Evolutionary conservation across 352 stramenopile genomes (phyloP).

Genomic region (Chrysophaeum taylorii): DNA sequence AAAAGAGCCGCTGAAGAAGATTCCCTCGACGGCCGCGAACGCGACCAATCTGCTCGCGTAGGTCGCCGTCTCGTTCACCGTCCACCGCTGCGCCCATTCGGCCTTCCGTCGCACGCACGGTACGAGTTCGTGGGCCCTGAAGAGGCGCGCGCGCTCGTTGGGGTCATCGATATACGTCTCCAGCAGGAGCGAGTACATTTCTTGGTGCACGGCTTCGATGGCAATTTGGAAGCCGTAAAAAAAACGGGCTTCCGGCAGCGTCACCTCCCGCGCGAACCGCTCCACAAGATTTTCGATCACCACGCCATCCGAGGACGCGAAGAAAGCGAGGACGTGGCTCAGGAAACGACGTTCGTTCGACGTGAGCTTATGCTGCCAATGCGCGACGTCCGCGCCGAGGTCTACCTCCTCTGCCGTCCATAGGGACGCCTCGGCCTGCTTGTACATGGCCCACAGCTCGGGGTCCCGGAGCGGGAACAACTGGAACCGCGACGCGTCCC

Average conservation of each 20-base stretch:
- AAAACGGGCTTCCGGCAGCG: conserved; percentile 49
- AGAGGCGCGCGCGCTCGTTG: conserved; percentile 39
- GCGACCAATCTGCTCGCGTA: conserved; percentile 54
- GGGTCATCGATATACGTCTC: conserved; percentile 55
- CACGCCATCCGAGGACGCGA: conserved; percentile 57
- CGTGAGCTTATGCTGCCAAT: conserved; percentile 48
- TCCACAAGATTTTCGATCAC: conserved; percentile 57
- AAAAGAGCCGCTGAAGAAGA: conserved; percentile 63
- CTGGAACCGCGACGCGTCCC: conserved; percentile 19
- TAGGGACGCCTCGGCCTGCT: conserved; percentile 55
- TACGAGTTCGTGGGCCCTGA: conserved; percentile 42
- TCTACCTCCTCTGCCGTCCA: conserved; percentile 68
- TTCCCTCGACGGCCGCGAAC: conserved; percentile 59
- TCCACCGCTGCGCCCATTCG: conserved; percentile 50
- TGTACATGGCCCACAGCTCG: conserved; percentile 62
- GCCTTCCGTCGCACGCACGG: conserved; percentile 52
- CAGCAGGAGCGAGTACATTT: conserved; percentile 59
- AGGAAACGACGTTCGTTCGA: conserved; percentile 53
- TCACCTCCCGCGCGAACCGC: conserved; percentile 52
- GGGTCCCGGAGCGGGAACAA: conserved; percentile 55
- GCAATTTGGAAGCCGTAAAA: conserved; percentile 68
- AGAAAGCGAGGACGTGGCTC: conserved; percentile 54
- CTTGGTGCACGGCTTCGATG: conserved; percentile 60
- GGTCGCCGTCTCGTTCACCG: conserved; percentile 33
- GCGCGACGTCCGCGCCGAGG: conserved; percentile 40